A percentile compares a stretch with the other conserved stretches of the same genome.
phyloP scores from a whole-genome alignment of 2,329 filamentous ascomycete species.

The Colletotrichum simmondsii region DNA sequence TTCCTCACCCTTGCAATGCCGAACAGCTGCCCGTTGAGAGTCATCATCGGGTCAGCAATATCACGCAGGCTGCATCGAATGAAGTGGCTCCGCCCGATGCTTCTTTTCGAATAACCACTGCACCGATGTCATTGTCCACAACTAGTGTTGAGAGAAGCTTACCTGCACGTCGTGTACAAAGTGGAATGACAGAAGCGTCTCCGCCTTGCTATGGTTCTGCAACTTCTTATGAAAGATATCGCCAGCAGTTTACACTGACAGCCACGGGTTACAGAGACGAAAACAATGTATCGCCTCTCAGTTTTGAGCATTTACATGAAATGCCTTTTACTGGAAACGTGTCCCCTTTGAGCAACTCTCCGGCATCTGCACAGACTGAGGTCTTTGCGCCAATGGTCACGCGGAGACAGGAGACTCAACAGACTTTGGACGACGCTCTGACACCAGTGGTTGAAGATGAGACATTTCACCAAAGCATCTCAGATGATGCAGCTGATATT shows the following conservation, averaged over 20 bases:
- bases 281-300: not conserved
- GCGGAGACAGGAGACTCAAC: not conserved
- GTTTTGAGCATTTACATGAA: not conserved
- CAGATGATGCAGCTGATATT: constrained; percentile 15
- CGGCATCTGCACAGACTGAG: constrained; percentile 16
- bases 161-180: not conserved
- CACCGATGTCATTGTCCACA: not conserved
- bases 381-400: constrained; percentile 7
- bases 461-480: constrained; percentile 12
- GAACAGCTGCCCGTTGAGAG: not conserved
- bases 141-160: not conserved
- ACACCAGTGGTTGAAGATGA: constrained; percentile 3
- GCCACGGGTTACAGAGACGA: not conserved
- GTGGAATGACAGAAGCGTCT: not conserved
- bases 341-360: constrained; percentile 19
- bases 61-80: not conserved
- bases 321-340: not conserved
- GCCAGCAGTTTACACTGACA: not conserved
- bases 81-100: not conserved
- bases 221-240: constrained; percentile 2
- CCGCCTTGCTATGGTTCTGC: not conserved
- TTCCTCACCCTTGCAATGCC: not conserved
- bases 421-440: constrained; percentile 28
- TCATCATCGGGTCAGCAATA: not conserved
- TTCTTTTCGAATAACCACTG: not conserved